Evolutionary conservation across 2,329 filamentous ascomycete species (phyloP).

Genomic region (Neocatenulostroma microsporum): DNA sequence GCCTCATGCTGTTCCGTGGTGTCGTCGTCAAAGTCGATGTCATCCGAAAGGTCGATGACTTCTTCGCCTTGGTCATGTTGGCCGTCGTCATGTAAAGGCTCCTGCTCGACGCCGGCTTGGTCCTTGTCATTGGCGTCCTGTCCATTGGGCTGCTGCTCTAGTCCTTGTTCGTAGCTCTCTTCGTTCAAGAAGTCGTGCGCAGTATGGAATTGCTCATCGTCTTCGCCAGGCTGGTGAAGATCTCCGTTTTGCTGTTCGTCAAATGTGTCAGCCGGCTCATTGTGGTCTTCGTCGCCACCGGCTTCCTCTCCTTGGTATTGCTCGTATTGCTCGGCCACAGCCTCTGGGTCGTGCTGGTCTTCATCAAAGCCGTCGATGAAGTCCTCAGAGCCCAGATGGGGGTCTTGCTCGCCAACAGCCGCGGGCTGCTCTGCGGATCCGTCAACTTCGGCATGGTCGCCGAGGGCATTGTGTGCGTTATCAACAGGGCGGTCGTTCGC

Average conservation of each 20-base stretch:
- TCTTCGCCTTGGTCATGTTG: not conserved
- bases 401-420: not conserved
- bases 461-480: not conserved
- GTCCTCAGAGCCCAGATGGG: slow-evolving; percentile 10
- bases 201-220: slow-evolving; percentile 15
- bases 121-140: slow-evolving; percentile 3
- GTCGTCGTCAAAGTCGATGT: slow-evolving; percentile 25
- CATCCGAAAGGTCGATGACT: slow-evolving; percentile 12
- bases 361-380: slow-evolving; percentile 10
- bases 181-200: slow-evolving; percentile 16
- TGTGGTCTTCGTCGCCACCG: slow-evolving; percentile 7
- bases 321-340: not conserved
- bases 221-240: slow-evolving; percentile 9
- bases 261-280: slow-evolving; percentile 8
- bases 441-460: not conserved
- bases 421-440: not conserved
- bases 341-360: not conserved
- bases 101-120: slow-evolving; percentile 3
- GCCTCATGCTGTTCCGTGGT: slow-evolving; percentile 15
- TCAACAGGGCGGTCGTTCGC: not conserved
- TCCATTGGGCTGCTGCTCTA: slow-evolving; percentile 9
- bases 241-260: slow-evolving; percentile 9
- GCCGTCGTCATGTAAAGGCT: not conserved
- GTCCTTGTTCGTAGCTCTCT: slow-evolving; percentile 14
- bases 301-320: slow-evolving; percentile 9